These are phyloP conservation scores for Spathaspora boniae DNA, from an alignment of 805 yeast genomes.

Conservation along the genomic window DNA sequence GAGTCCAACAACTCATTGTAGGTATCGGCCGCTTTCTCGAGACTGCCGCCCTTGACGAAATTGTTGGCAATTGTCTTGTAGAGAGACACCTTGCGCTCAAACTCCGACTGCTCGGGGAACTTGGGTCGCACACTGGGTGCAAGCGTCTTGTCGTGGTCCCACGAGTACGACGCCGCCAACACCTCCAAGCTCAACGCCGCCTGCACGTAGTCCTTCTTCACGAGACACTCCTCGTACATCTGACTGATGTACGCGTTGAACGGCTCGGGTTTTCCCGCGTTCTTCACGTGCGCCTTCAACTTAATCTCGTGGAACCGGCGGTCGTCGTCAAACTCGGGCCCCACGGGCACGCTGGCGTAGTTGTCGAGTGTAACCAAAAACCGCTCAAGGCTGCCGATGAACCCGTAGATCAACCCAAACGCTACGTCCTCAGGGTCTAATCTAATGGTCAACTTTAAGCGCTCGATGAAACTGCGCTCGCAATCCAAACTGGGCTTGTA, in stretches of 20 bases:
- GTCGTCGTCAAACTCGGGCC: conserved; percentile 84
- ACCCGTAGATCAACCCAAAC: conserved; percentile 44
- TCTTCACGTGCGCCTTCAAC: conserved; percentile 70
- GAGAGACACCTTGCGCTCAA: conserved; percentile 74
- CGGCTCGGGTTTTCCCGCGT: conserved; percentile 74
- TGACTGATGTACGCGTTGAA: conserved; percentile 76
- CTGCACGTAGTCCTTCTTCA: conserved; percentile 65
- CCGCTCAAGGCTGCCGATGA: conserved; percentile 51
- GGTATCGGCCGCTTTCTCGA: conserved; percentile 76
- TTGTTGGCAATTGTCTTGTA: conserved; percentile 67
- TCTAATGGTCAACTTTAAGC: conserved; percentile 41
- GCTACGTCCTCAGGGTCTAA: conserved; percentile 67
- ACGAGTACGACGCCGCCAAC: conserved; percentile 69
- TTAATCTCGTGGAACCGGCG: conserved; percentile 75
- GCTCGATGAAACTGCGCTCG: conserved; percentile 50
- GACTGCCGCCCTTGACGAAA: conserved; percentile 65
- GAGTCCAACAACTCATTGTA: conserved; percentile 75
- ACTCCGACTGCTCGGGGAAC: conserved; percentile 76
- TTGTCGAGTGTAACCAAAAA: conserved; percentile 65
- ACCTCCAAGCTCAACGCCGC: conserved; percentile 80
- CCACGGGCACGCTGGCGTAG: conserved; percentile 69
- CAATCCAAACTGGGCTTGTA: conserved; percentile 57
- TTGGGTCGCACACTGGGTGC: conserved; percentile 61
- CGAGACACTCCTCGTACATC: conserved; percentile 61
- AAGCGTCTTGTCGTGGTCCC: conserved; percentile 60